Evolutionary conservation across 129 eudicot genomes (phyloP).

Genomic region (Logfia minima): DNA sequence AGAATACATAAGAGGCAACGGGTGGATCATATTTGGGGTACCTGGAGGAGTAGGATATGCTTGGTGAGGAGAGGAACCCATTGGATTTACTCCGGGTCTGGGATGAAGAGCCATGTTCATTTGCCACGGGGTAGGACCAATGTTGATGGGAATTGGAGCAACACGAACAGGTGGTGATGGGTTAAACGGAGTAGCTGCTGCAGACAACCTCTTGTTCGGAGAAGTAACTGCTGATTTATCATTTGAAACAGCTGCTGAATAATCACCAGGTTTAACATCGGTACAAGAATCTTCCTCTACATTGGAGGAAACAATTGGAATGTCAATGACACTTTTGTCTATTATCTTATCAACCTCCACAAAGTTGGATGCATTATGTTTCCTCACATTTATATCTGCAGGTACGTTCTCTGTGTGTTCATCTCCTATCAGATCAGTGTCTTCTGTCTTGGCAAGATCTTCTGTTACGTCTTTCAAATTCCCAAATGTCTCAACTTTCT

Average conservation of each 20-base stretch:
- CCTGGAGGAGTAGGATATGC: conserved; percentile 89
- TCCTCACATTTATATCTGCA: conserved; percentile 8
- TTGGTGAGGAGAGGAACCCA: conserved; percentile 79
- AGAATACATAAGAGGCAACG: conserved; percentile 79
- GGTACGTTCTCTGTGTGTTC: conserved; percentile 34
- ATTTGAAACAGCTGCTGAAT: conserved; percentile 12
- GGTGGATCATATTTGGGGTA: conserved; percentile 86
- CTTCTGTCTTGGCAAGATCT: conserved; percentile 45
- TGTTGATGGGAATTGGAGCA: conserved; percentile 63
- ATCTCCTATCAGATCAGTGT: conserved; percentile 34
- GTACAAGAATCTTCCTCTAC: conserved; percentile 36
- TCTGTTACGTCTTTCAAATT: conserved; percentile 37
- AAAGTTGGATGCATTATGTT: background rate
- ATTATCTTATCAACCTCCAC: conserved; percentile 45
- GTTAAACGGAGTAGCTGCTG: conserved; percentile 88
- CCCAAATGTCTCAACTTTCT: conserved; percentile 33
- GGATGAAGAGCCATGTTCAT: conserved; percentile 93
- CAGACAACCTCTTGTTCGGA: conserved; percentile 72
- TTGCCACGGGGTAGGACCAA: conserved; percentile 77
- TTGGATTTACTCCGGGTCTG: conserved; percentile 64
- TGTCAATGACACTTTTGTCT: conserved; percentile 36
- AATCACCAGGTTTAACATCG: conserved; percentile 28
- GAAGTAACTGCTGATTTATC: conserved; percentile 41
- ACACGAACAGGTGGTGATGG: conserved; percentile 68
- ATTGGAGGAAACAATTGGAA: conserved; percentile 37